phyloP scores from a whole-genome alignment of 2,329 filamentous ascomycete species.

The Lecanosticta acicola region DNA sequence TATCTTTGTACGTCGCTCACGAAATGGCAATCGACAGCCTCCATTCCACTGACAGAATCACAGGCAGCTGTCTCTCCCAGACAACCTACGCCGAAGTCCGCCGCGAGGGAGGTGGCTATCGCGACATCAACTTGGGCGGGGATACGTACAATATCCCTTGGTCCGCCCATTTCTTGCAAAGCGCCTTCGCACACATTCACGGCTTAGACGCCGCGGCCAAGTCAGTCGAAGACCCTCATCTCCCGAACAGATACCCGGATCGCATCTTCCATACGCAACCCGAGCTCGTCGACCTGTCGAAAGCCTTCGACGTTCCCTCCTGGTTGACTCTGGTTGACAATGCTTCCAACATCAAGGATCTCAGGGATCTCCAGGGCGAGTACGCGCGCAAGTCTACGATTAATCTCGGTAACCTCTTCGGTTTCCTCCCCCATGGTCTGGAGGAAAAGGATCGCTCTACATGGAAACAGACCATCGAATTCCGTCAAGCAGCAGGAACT shows the following conservation, averaged over 20 bases:
- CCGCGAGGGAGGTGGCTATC: not conserved
- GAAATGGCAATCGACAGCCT: constrained; percentile 27
- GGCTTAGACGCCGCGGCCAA: not conserved
- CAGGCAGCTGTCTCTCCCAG: constrained; percentile 6
- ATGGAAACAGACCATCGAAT: constrained; percentile 27
- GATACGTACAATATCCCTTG: constrained; percentile 12
- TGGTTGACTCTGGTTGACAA: constrained; percentile 10
- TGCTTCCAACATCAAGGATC: constrained; percentile 7
- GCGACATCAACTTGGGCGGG: not conserved
- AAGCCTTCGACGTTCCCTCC: constrained; percentile 6
- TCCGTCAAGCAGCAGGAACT: constrained; percentile 28
- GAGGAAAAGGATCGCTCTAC: not conserved
- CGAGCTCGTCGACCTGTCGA: constrained; percentile 3
- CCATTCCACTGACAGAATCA: constrained; percentile 21
- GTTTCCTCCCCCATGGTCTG: not conserved
- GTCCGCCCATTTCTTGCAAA: constrained; percentile 6
- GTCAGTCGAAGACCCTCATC: not conserved
- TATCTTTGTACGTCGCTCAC: constrained; percentile 25
- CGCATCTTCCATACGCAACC: constrained; percentile 1
- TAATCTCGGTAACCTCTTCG: constrained; percentile 13
- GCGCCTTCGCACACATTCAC: not conserved
- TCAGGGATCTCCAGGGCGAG: constrained; percentile 4
- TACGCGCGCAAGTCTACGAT: constrained; percentile 8
- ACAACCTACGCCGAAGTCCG: not conserved
- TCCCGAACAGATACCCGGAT: constrained; percentile 1